Evolutionary conservation across 495 filamentous ascomycete species (phyloP).

Genomic region (Aspergillus ellipticus): DNA sequence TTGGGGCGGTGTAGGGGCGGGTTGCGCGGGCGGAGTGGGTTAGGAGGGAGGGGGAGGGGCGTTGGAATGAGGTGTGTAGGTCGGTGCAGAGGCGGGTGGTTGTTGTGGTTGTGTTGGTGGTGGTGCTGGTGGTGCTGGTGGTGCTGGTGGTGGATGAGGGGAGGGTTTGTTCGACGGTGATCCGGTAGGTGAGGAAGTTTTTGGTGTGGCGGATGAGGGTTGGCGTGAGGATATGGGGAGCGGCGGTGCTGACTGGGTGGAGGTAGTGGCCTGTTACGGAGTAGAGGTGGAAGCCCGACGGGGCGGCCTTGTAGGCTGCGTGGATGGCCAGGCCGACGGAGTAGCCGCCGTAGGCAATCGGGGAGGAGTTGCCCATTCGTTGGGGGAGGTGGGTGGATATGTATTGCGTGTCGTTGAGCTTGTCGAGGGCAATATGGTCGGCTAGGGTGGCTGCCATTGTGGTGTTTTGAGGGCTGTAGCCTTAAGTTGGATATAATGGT

Average conservation of each 20-base stretch:
- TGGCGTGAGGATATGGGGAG: neutral
- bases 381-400: constrained; percentile 5
- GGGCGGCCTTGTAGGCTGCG: constrained; percentile 8
- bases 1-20: neutral
- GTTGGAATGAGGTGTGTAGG: too few relatives aligned
- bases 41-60: neutral
- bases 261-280: constrained; percentile 5
- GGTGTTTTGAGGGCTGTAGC: neutral
- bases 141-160: constrained; percentile 9
- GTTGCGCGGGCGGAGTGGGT: constrained; percentile 4
- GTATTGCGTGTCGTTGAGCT: neutral
- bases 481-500: too few relatives aligned
- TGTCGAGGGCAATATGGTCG: neutral
- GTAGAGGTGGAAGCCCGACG: constrained; percentile 3
- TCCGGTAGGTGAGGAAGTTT: constrained; percentile 7
- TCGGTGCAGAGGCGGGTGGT: too few relatives aligned
- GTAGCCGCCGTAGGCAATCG: constrained; percentile 11
- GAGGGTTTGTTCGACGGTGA: constrained; percentile 1
- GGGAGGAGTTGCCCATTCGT: constrained; percentile 8
- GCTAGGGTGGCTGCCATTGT: neutral
- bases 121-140: too few relatives aligned
- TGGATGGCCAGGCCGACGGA: constrained; percentile 6
- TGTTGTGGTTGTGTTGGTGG: too few relatives aligned
- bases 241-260: neutral
- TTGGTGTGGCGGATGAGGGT: constrained; percentile 1